Conservation (phyloP, 768 basidiomycete genomes). For the Boletus fagicola region DNA sequence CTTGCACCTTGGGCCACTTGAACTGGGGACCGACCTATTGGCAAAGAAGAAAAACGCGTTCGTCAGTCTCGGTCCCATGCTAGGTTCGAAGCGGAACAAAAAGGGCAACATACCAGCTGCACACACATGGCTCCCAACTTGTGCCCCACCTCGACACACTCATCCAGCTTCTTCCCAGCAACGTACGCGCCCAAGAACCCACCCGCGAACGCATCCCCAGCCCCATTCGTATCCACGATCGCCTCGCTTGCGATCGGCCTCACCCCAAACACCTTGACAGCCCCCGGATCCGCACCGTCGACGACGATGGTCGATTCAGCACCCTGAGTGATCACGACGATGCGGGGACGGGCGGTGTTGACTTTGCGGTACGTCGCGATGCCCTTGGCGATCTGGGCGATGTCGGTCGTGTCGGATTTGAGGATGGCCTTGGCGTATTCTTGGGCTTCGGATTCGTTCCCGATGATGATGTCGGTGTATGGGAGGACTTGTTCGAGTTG, state of each 20-base stretch:
- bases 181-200: slow-evolving; percentile 89
- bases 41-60: background rate
- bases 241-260: slow-evolving; percentile 51
- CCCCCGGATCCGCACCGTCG: slow-evolving; percentile 49
- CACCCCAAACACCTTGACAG: slow-evolving; percentile 57
- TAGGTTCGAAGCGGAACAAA: background rate
- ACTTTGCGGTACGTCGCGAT: slow-evolving; percentile 77
- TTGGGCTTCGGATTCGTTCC: slow-evolving; percentile 95
- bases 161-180: slow-evolving; percentile 71
- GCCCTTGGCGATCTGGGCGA: slow-evolving; percentile 64
- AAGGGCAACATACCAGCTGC: slow-evolving; percentile 53
- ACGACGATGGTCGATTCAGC: slow-evolving; percentile 76
- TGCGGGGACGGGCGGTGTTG: slow-evolving; percentile 79
- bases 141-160: slow-evolving; percentile 83
- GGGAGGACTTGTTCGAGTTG: slow-evolving; percentile 81
- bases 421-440: slow-evolving; percentile 78
- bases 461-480: slow-evolving; percentile 86
- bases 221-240: slow-evolving; percentile 97
- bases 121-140: slow-evolving; percentile 84
- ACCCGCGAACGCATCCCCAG: slow-evolving; percentile 96
- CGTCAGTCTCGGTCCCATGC: background rate
- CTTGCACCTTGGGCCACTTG: slow-evolving; percentile 55
- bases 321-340: slow-evolving; percentile 91
- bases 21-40: slow-evolving; percentile 53
- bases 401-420: slow-evolving; percentile 61